A percentile compares a stretch with the other conserved stretches of the same genome.
These are phyloP conservation scores for Diplodia corticola DNA, from an alignment of 2,329 filamentous ascomycete species.

Conservation along the genomic window DNA sequence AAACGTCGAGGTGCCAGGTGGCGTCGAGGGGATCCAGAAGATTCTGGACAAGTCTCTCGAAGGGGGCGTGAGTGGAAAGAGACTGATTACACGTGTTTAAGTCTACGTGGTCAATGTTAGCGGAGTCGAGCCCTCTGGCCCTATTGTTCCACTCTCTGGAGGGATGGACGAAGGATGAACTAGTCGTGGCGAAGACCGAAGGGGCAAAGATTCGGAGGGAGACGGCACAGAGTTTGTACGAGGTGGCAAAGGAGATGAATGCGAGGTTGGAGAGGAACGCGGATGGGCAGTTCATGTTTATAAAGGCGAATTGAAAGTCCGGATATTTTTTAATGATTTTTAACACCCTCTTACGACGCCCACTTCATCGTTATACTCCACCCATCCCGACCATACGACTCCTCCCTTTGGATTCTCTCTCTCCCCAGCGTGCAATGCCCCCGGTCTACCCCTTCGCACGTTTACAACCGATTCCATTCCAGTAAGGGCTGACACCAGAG, in stretches of 20 bases:
- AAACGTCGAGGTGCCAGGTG: constrained; percentile 30
- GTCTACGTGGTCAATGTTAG: not conserved
- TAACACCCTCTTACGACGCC: too few relatives aligned
- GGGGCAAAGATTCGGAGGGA: not conserved
- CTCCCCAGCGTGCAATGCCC: too few relatives aligned
- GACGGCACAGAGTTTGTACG: not conserved
- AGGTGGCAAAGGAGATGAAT: not conserved
- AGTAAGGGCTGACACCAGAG: too few relatives aligned
- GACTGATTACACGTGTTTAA: constrained; percentile 32
- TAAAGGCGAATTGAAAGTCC: constrained; percentile 8
- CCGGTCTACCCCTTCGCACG: too few relatives aligned
- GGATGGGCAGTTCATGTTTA: constrained; percentile 14
- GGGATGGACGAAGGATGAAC: not conserved
- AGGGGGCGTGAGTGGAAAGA: constrained; percentile 36
- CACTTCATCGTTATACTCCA: too few relatives aligned
- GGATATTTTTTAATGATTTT: too few relatives aligned
- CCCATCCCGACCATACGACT: too few relatives aligned
- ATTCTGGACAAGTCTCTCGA: constrained; percentile 30
- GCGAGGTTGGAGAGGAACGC: not conserved
- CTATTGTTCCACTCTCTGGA: not conserved
- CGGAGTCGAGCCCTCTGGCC: not conserved
- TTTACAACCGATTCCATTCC: too few relatives aligned
- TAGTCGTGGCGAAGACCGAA: not conserved
- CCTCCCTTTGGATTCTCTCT: too few relatives aligned
- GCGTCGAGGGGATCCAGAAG: constrained; percentile 29